Percentiles rank a stretch among this genome's conserved stretches.
phyloP scores from a whole-genome alignment of 352 stramenopile genomes.

The Globisporangium carolinianum region DNA sequence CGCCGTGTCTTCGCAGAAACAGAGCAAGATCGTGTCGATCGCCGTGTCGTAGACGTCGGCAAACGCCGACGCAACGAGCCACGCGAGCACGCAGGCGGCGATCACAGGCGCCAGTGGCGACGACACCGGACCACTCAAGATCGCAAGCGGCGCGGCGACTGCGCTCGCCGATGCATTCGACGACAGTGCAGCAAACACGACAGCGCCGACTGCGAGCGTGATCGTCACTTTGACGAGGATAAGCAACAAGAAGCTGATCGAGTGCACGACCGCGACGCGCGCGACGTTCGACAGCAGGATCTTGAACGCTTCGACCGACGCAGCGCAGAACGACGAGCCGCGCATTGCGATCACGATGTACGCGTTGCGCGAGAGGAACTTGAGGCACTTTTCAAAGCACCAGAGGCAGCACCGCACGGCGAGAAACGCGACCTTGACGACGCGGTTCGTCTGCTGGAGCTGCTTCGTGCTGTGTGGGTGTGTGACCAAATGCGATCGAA shows the following conservation, averaged over 20 bases:
- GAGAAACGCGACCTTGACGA: conserved; percentile 82
- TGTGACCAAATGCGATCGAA: neutral
- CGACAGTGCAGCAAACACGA: conserved; percentile 45
- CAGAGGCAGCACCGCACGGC: conserved; percentile 89
- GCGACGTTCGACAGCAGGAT: conserved; percentile 93
- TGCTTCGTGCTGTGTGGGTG: conserved; percentile 49
- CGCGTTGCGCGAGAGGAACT: conserved; percentile 96
- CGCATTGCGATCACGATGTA: conserved; percentile 89
- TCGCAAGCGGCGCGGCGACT: conserved; percentile 27
- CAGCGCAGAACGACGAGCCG: conserved; percentile 76
- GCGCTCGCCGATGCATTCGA: conserved; percentile 20
- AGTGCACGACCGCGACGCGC: conserved; percentile 82
- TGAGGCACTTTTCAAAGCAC: conserved; percentile 94
- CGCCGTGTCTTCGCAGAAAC: conserved; percentile 92
- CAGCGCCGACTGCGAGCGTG: conserved; percentile 30
- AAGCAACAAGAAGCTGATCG: conserved; percentile 92
- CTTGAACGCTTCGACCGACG: conserved; percentile 90
- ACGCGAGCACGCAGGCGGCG: conserved; percentile 72
- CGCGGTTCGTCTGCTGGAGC: conserved; percentile 59
- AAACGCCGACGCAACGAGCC: conserved; percentile 89
- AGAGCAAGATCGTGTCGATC: conserved; percentile 95
- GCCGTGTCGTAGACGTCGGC: conserved; percentile 92
- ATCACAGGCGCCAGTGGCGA: conserved; percentile 90
- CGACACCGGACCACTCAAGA: conserved; percentile 75
- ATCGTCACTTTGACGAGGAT: conserved; percentile 91